Percentiles rank a stretch among this genome's conserved stretches.
phyloP scores from a whole-genome alignment of 305 asterid species.

The Striga hermonthica region DNA sequence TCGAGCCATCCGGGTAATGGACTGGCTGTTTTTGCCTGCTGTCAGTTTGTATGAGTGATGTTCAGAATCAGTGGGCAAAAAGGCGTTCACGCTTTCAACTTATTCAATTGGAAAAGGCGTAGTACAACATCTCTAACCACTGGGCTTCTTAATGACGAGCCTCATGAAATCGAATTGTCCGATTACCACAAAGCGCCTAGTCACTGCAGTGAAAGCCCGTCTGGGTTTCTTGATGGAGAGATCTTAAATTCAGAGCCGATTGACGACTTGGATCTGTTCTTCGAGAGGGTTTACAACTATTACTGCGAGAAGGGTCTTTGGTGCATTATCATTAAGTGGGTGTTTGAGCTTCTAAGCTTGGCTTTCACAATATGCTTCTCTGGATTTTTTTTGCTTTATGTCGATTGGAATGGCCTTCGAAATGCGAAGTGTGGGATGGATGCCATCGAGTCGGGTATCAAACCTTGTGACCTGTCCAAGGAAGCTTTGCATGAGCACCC shows the following conservation, averaged over 20 bases:
- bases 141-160: conserved; percentile 59
- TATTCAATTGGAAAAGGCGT: conserved; percentile 65
- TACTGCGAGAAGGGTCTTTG: conserved; percentile 95
- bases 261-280: conserved; percentile 83
- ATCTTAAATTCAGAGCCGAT: conserved; percentile 64
- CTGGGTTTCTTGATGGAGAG: conserved; percentile 87
- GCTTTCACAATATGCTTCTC: conserved; percentile 85
- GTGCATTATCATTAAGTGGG: conserved; percentile 89
- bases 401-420: conserved; percentile 95
- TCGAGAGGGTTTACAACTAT: conserved; percentile 83
- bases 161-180: conserved; percentile 78
- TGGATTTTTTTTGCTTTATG: conserved; percentile 73
- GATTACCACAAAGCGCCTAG: conserved; percentile 79
- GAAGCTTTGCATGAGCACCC: conserved; percentile 94
- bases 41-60: conserved; percentile 67
- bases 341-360: conserved; percentile 78
- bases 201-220: conserved; percentile 88
- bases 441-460: conserved; percentile 96
- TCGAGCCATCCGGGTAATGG: conserved; percentile 47
- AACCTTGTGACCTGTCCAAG: conserved; percentile 82
- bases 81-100: conserved; percentile 53
- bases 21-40: conserved; percentile 47
- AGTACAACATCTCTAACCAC: conserved; percentile 57
- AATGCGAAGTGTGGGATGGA: conserved; percentile 97
- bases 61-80: conserved; percentile 54